phyloP scores from a whole-genome alignment of 495 filamentous ascomycete species.

The Hypoxylon cercidicola region DNA sequence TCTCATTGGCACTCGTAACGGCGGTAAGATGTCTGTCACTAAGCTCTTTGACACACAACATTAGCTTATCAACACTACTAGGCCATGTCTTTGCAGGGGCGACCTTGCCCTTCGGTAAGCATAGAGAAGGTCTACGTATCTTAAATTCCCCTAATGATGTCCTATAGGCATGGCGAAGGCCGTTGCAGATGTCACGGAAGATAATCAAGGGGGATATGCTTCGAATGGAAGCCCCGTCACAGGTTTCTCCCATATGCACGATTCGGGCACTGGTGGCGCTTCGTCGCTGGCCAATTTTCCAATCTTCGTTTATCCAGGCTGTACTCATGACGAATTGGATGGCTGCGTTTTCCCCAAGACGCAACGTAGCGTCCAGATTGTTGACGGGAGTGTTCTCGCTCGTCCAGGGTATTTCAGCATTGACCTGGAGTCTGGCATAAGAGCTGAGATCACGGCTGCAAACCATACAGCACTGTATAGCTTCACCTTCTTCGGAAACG shows the following conservation, averaged over 20 bases:
- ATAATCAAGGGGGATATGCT: constrained; percentile 76
- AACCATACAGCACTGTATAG: constrained; percentile 72
- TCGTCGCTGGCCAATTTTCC: constrained; percentile 75
- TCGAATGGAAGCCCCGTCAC: constrained; percentile 66
- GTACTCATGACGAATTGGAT: constrained; percentile 66
- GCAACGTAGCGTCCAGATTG: constrained; percentile 55
- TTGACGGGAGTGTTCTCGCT: constrained; percentile 63
- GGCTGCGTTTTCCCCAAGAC: constrained; percentile 67
- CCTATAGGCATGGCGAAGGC: constrained; percentile 72
- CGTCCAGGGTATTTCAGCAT: constrained; percentile 72
- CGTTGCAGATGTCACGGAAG: constrained; percentile 68
- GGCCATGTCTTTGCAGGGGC: constrained; percentile 64
- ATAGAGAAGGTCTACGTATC: background rate
- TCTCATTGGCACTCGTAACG: constrained; percentile 68
- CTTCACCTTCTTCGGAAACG: constrained; percentile 66
- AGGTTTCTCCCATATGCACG: constrained; percentile 72
- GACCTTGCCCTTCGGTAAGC: constrained; percentile 69
- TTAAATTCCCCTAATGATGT: constrained; percentile 22
- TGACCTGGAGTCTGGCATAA: constrained; percentile 63
- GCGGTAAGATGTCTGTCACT: constrained; percentile 69
- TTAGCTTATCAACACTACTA: constrained; percentile 34
- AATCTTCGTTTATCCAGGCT: constrained; percentile 69
- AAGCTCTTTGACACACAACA: constrained; percentile 35
- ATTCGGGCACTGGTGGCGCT: constrained; percentile 71
- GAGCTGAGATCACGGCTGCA: constrained; percentile 71